These are phyloP conservation scores for Penicillium sp. DNA, from an alignment of 2,329 filamentous ascomycete genomes.

Conservation along the genomic window DNA sequence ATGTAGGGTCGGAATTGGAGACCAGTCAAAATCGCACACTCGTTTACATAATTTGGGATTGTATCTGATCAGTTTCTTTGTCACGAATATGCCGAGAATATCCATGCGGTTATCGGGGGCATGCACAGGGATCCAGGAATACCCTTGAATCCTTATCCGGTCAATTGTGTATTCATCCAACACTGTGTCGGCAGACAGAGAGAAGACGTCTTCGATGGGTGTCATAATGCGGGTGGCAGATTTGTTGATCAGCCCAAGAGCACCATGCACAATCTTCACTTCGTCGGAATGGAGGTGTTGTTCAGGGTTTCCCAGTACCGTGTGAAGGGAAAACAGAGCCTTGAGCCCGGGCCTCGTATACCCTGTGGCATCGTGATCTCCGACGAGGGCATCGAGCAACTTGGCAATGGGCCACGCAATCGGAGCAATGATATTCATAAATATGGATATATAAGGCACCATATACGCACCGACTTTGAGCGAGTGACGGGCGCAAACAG, in stretches of 20 bases:
- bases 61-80: constrained; percentile 98
- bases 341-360: constrained; percentile 98
- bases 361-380: constrained; percentile 88
- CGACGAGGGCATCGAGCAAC: constrained; percentile 85
- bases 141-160: constrained; percentile 83
- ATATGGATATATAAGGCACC: constrained; percentile 75
- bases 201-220: constrained; percentile 93
- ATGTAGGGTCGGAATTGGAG: constrained; percentile 87
- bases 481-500: constrained; percentile 91
- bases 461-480: constrained; percentile 91
- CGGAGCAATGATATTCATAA: constrained; percentile 89
- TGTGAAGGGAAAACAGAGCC: constrained; percentile 89
- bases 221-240: constrained; percentile 95
- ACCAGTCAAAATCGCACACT: constrained; percentile 85
- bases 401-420: constrained; percentile 95
- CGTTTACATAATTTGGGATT: constrained; percentile 86
- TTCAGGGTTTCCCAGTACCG: constrained; percentile 78
- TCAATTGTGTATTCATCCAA: constrained; percentile 93
- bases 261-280: constrained; percentile 95
- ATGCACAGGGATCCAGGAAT: constrained; percentile 92
- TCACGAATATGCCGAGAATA: constrained; percentile 93
- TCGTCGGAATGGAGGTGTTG: constrained; percentile 94
- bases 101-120: constrained; percentile 77
- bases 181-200: constrained; percentile 89
- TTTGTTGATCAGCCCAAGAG: constrained; percentile 93